These are phyloP conservation scores for Maudiozyma bulderi DNA, from an alignment of 805 yeast species.

Conservation along the genomic window DNA sequence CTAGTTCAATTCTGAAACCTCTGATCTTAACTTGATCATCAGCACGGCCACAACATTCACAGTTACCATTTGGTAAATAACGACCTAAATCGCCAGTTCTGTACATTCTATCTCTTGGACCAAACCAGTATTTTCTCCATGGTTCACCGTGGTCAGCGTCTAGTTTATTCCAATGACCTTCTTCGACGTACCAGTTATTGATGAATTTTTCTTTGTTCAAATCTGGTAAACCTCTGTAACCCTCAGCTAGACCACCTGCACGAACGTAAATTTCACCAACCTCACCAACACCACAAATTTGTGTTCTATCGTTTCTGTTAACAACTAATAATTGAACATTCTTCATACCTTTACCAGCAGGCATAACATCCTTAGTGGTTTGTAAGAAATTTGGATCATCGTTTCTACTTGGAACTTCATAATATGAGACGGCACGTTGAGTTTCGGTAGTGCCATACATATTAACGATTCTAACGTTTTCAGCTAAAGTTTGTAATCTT, in stretches of 20 bases:
- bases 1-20: slow-evolving; percentile 96
- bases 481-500: slow-evolving; percentile 83
- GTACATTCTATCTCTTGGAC: slow-evolving; percentile 92
- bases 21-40: slow-evolving; percentile 98
- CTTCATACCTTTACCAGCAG: slow-evolving; percentile 96
- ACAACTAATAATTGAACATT: slow-evolving; percentile 92
- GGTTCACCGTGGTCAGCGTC: slow-evolving; percentile 42
- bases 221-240: slow-evolving; percentile 87
- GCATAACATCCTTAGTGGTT: slow-evolving; percentile 88
- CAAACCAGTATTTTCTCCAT: slow-evolving; percentile 79
- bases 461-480: slow-evolving; percentile 81
- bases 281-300: slow-evolving; percentile 96
- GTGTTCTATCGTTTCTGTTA: slow-evolving; percentile 77
- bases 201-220: slow-evolving; percentile 81
- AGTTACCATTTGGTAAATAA: slow-evolving; percentile 92
- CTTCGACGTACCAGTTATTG: slow-evolving; percentile 79
- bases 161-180: slow-evolving; percentile 48
- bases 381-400: slow-evolving; percentile 65
- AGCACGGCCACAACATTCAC: slow-evolving; percentile 97
- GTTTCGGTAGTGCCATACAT: slow-evolving; percentile 99
- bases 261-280: slow-evolving; percentile 97
- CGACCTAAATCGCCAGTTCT: slow-evolving; percentile 97
- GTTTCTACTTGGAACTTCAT: slow-evolving; percentile 68
- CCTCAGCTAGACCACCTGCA: slow-evolving; percentile 96
- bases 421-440: slow-evolving; percentile 94